Evolutionary conservation across 495 filamentous ascomycete species (phyloP), one percentile per base, ranked within the genome.

Genomic region (Tuber indicum): DNA sequence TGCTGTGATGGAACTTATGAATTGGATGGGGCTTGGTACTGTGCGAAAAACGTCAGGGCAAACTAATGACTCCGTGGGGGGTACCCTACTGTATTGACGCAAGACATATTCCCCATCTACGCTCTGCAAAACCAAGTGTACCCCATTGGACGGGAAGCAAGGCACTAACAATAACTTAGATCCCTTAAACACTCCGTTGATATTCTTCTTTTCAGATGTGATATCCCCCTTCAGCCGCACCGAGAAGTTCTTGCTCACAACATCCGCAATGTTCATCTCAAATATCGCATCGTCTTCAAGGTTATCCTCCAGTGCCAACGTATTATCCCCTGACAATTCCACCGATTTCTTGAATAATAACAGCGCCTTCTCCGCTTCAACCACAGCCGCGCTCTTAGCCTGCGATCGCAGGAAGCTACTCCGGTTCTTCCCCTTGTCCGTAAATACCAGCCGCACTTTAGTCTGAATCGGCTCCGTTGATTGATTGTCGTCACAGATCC

Each of bases 331-430:
- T 10, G 81, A 74, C 45, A 81, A 16, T n/a, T 75, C 71, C 26
- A 82, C 76, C 47, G 81, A 78, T 73, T 76, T 76, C 58, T 76
- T 75, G 52, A 83, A 58, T 36, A 83, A 43, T 39, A 71, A 74
- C 21, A 82, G 73, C 6, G 70, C 75, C 72, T 83, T 83, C 75
- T 83, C 81, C 0, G 81, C 81, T 72, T 83, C 81, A 8, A 71
- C 76, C 12, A 66, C 19, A 1, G 81, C 73, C 16, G 47, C 43
- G 16, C 77, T 58, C 47, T 75, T 71, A 16, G 73, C 52, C 36
- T 73, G 52, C 5, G 46, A 43, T 0, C 73, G 72, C 26, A 75
- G 17, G 42, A 43, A 39, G 32, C 16, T 52, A 12, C 70, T 16
- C 19, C 47, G 32, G 1, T 39, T 62, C 9, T 74, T n/a, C 43